Evolutionary conservation across 75 land plant species (phyloP), one percentile per base, ranked within the genome.

Genomic region (Isoetes taiwanensis): DNA sequence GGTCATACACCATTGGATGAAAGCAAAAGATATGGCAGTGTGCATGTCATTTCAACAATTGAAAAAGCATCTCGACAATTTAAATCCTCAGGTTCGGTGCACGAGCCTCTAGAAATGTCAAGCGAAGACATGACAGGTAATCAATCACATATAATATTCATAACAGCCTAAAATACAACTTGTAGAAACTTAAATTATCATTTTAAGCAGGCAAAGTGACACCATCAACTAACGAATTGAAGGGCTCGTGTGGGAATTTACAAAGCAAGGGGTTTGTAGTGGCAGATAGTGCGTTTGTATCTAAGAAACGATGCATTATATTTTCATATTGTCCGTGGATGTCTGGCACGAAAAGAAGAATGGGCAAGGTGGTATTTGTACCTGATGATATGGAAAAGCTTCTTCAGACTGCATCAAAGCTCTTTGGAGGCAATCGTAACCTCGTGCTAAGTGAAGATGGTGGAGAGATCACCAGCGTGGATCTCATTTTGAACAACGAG

Each of bases 1-100:
- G 90, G 80, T 4, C 75, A 63, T 28, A 85, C 90, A 33, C 86
- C 90, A 19, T 35, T 78, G 14, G 80, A 76, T 46, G 90, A 85
- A 68, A 76, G 21, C 50, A 46, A 46, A n/a, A 19, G 19, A 5
- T 8, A 23, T 46, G 50, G 50, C 6, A 46, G 50, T 23, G 19
- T 8, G 50, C 33, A 14, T 8, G 50, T 46, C 50, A 46, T 46
- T n/a, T 46, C 50, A 19, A 23, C 50, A 3, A 19, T 46, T n/a
- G 50, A 46, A 23, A 23, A 5, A 46, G 50, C 50, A n/a, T 5
- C n/a, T n/a, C n/a, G n/a, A n/a, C n/a, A n/a, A n/a, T n/a, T n/a
- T n/a, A n/a, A 14, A 10, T 9, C 39, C 14, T 14, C 39, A 37
- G 12, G 14, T 10, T 37, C 39, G 39, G 39, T 10, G 12, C 9